Percentiles rank a stretch among this genome's conserved stretches.
phyloP scores from a whole-genome alignment of 2,329 filamentous ascomycete species.

The Sclerotiophoma versabilis region DNA sequence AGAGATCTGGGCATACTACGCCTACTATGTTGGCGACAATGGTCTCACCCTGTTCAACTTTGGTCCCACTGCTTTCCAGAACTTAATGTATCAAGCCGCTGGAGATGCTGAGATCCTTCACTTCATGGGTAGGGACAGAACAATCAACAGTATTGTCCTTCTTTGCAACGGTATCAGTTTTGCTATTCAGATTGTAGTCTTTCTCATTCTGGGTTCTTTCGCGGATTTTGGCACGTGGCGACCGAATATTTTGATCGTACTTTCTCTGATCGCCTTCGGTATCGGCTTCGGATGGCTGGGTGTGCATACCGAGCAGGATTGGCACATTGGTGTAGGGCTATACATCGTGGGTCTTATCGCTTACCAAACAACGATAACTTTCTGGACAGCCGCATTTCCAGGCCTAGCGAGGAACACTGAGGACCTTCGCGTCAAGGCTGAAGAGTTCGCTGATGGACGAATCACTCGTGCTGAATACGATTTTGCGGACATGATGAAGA shows the following conservation, averaged over 20 bases:
- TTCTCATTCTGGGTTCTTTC: constrained; percentile 61
- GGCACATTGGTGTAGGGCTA: constrained; percentile 66
- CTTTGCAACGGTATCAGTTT: constrained; percentile 73
- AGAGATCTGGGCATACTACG: constrained; percentile 66
- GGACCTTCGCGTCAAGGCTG: constrained; percentile 61
- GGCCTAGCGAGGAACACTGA: constrained; percentile 63
- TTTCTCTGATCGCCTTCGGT: constrained; percentile 60
- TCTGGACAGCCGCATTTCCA: constrained; percentile 71
- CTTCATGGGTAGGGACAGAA: constrained; percentile 61
- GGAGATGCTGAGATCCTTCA: constrained; percentile 59
- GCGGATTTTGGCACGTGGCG: constrained; percentile 70
- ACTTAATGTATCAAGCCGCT: constrained; percentile 67
- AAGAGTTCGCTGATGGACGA: constrained; percentile 53
- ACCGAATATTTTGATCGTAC: constrained; percentile 65
- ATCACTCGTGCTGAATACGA: constrained; percentile 69
- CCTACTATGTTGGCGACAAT: constrained; percentile 72
- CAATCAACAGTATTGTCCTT: constrained; percentile 59
- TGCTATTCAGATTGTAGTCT: constrained; percentile 67
- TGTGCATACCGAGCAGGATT: constrained; percentile 66
- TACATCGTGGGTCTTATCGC: constrained; percentile 72
- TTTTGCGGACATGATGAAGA: constrained; percentile 56
- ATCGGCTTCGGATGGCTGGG: constrained; percentile 72
- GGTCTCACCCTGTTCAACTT: constrained; percentile 67
- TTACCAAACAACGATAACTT: constrained; percentile 72
- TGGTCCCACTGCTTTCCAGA: constrained; percentile 60